phyloP scores from a whole-genome alignment of 192 early-diverging fungal species.

The Phlyctochytrium arcticum region DNA sequence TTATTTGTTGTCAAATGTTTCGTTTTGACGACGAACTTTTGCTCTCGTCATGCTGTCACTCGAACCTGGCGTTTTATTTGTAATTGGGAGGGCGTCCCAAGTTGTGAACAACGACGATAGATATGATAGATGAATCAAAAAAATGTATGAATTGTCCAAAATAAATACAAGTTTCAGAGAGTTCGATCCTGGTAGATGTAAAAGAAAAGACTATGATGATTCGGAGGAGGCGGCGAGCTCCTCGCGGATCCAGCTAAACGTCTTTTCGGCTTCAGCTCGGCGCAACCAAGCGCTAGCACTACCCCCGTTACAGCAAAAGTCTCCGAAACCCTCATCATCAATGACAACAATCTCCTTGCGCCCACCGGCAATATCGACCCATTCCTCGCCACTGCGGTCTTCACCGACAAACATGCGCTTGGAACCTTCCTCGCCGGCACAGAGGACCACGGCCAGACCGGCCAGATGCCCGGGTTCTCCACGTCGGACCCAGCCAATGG shows the following conservation, averaged over 20 bases:
- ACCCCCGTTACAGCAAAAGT: constrained; percentile 24
- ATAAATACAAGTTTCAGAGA: no score
- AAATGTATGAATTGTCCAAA: no score
- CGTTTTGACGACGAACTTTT: no score
- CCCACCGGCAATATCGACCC: constrained; percentile 27
- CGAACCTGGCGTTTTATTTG: no score
- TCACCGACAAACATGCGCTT: constrained; percentile 29
- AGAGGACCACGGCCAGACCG: constrained; percentile 24
- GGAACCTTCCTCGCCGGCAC: constrained; percentile 19
- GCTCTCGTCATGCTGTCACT: no score
- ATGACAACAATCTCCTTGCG: constrained; percentile 19
- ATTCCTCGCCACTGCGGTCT: constrained; percentile 11
- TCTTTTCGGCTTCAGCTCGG: constrained; percentile 1
- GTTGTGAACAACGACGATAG: no score
- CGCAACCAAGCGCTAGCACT: constrained; percentile 22
- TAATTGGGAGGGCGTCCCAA: no score
- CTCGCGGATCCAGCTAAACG: constrained; percentile 18
- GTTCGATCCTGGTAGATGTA: no score
- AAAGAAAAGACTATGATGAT: no score
- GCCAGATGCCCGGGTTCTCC: constrained; percentile 2
- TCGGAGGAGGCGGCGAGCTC: not conserved
- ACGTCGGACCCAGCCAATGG: constrained; percentile 43
- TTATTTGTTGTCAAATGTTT: no score
- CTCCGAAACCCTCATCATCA: constrained; percentile 23
- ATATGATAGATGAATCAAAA: no score